Evolutionary conservation across 495 filamentous ascomycete genomes (phyloP).

Genomic region (Ascobolus immersus): DNA sequence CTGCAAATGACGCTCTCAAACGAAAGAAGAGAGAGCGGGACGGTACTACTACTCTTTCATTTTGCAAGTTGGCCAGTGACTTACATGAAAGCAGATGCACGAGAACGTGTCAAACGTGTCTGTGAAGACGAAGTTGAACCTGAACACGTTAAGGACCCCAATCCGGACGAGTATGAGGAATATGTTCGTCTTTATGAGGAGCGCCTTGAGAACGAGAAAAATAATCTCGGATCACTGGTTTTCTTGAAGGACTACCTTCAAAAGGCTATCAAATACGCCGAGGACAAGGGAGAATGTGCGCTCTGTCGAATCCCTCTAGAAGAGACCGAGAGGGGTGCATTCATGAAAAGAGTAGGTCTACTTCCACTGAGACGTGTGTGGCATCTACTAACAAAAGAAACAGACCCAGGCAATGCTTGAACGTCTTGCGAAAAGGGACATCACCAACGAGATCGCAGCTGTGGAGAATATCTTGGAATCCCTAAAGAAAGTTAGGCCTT

Average conservation of each 20-base stretch:
- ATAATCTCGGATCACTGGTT: slow-evolving; percentile 2
- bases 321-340: slow-evolving; percentile 9
- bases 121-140: slow-evolving; percentile 12
- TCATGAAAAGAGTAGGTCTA: slow-evolving; percentile 9
- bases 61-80: too few relatives aligned
- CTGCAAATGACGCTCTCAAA: slow-evolving; percentile 30
- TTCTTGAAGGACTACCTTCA: slow-evolving; percentile 3
- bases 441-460: slow-evolving; percentile 28
- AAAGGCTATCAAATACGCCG: background rate
- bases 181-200: background rate
- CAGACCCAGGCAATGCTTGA: slow-evolving; percentile 20
- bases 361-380: background rate
- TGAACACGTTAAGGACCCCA: slow-evolving; percentile 16
- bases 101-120: slow-evolving; percentile 7
- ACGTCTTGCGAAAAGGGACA: slow-evolving; percentile 19
- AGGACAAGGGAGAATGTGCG: slow-evolving; percentile 8
- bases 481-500: slow-evolving; percentile 32
- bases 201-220: slow-evolving; percentile 1
- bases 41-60: slow-evolving; percentile 6
- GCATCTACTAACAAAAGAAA: background rate
- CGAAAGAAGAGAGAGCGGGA: slow-evolving; percentile 36
- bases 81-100: too few relatives aligned
- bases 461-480: slow-evolving; percentile 35
- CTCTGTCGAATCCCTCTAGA: slow-evolving; percentile 12
- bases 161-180: slow-evolving; percentile 14